Evolutionary conservation across 805 yeast species (phyloP).

Genomic region (Isabelozyma rhagii): DNA sequence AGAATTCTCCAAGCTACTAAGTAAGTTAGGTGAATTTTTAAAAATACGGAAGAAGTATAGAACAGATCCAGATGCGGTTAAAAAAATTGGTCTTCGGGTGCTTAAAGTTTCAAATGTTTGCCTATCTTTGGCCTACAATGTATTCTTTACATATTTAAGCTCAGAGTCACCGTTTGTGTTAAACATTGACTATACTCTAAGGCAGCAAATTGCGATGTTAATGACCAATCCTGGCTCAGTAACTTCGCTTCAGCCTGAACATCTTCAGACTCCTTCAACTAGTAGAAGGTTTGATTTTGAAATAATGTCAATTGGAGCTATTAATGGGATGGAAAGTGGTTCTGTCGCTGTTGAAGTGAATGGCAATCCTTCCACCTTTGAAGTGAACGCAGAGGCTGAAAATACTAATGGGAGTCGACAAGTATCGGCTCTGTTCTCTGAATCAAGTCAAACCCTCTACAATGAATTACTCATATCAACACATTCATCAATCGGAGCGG

Average conservation of each 20-base stretch:
- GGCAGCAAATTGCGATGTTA: constrained; percentile 37
- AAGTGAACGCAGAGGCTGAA: too few relatives aligned
- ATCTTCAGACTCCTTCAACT: constrained; percentile 8
- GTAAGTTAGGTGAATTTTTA: constrained; percentile 37
- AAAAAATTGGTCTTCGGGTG: constrained; percentile 1
- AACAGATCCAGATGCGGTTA: not conserved
- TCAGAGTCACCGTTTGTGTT: constrained; percentile 66
- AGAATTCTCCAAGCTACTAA: constrained; percentile 47
- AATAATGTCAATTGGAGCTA: too few relatives aligned
- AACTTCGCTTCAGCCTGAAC: not conserved
- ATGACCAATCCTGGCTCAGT: constrained; percentile 7
- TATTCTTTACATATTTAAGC: constrained; percentile 64
- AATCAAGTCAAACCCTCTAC: too few relatives aligned
- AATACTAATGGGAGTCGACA: too few relatives aligned
- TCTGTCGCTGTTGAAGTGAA: too few relatives aligned
- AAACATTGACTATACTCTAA: constrained; percentile 58
- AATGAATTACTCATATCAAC: too few relatives aligned
- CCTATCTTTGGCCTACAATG: constrained; percentile 57
- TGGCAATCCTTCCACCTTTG: too few relatives aligned
- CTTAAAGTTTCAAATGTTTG: constrained; percentile 47
- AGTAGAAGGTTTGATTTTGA: not conserved
- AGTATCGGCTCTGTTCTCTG: too few relatives aligned
- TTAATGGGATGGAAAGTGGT: too few relatives aligned
- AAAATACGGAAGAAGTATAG: constrained; percentile 10
- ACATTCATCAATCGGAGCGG: too few relatives aligned